These are phyloP conservation scores for Piromyces sp. DNA, from an alignment of 192 early-diverging fungal genomes.

Conservation along the genomic window DNA sequence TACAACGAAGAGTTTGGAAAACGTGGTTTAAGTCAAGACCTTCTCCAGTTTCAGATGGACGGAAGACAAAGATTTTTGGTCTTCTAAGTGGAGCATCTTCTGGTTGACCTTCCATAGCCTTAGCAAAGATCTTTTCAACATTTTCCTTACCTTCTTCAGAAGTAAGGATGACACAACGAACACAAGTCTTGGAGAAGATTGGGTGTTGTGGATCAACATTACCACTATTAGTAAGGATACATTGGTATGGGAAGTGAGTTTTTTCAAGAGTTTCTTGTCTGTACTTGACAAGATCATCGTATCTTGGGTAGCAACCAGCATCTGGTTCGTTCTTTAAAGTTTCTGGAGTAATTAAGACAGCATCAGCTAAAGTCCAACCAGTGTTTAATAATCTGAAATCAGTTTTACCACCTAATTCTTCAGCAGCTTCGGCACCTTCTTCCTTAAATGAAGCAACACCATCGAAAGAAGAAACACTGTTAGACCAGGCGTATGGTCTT, in stretches of 20 bases:
- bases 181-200: neutral
- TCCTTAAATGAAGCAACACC: slow-evolving; percentile 13
- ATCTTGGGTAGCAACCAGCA: slow-evolving; percentile 3
- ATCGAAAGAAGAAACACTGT: slow-evolving; percentile 11
- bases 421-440: slow-evolving; percentile 2
- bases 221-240: slow-evolving; percentile 2
- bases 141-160: slow-evolving; percentile 1
- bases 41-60: neutral
- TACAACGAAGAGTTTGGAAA: neutral
- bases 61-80: neutral
- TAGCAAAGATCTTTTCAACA: slow-evolving; percentile 1
- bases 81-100: neutral
- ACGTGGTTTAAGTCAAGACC: neutral
- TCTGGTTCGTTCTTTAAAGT: slow-evolving; percentile 9
- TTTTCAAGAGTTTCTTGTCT: slow-evolving; percentile 3
- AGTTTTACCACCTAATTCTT: slow-evolving; percentile 4
- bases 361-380: slow-evolving; percentile 18
- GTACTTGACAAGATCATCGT: slow-evolving; percentile 9
- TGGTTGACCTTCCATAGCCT: neutral
- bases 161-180: slow-evolving; percentile 1
- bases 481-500: slow-evolving; percentile 15
- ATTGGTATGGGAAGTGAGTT: slow-evolving; percentile 1
- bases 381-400: slow-evolving; percentile 17
- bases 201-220: neutral
- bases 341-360: slow-evolving; percentile 9